These are phyloP conservation scores for Boletus edulis DNA, from an alignment of 768 basidiomycete species.

Conservation along the genomic window DNA sequence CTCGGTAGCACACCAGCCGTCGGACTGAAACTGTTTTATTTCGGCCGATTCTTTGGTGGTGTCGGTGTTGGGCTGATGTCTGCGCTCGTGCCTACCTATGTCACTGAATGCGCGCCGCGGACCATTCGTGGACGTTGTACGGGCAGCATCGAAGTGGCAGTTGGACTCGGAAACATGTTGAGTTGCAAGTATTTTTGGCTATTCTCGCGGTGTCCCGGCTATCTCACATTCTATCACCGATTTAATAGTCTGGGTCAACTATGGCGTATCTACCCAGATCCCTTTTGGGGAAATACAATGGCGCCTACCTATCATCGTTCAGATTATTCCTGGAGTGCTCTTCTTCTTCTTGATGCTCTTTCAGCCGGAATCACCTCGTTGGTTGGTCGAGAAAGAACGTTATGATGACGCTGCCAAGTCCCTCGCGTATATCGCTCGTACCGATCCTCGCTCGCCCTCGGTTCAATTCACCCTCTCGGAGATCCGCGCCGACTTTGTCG, in stretches of 20 bases:
- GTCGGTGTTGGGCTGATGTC: slow-evolving; percentile 43
- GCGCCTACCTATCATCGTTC: slow-evolving; percentile 37
- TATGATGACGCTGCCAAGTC: slow-evolving; percentile 34
- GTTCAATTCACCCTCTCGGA: slow-evolving; percentile 33
- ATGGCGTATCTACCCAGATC: slow-evolving; percentile 27
- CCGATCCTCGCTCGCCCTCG: slow-evolving; percentile 22
- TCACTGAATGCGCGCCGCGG: slow-evolving; percentile 37
- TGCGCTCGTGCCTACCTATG: slow-evolving; percentile 36
- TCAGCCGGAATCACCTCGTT: slow-evolving; percentile 42
- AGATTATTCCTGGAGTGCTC: slow-evolving; percentile 39
- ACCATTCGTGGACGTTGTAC: slow-evolving; percentile 39
- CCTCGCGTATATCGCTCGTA: slow-evolving; percentile 30
- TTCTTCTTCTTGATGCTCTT: slow-evolving; percentile 36
- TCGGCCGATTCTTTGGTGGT: slow-evolving; percentile 46
- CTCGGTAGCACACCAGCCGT: slow-evolving; percentile 27
- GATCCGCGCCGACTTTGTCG: slow-evolving; percentile 35
- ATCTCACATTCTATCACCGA: neutral
- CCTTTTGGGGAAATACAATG: slow-evolving; percentile 32
- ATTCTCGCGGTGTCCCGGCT: neutral
- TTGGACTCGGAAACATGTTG: slow-evolving; percentile 36
- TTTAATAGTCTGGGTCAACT: slow-evolving; percentile 36
- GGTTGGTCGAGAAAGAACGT: slow-evolving; percentile 36
- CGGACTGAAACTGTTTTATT: slow-evolving; percentile 31
- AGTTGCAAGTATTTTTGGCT: slow-evolving; percentile 25
- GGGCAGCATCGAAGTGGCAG: slow-evolving; percentile 30